Conservation (phyloP, 1,284 basidiomycete species). For the Volvariella volvacea region DNA sequence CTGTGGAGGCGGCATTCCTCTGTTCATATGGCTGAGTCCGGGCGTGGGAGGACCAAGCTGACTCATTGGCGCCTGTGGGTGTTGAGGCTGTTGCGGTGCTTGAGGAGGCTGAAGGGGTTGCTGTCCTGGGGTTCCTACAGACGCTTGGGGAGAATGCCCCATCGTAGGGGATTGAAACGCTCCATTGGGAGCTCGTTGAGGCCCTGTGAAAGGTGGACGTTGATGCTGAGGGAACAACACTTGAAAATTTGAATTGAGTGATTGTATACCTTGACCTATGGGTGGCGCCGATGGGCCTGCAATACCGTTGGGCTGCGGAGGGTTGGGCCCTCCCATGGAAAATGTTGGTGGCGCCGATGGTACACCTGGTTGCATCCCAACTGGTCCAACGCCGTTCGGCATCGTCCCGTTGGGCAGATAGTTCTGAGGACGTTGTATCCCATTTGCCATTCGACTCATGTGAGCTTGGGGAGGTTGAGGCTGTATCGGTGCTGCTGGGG, state of each 20-base stretch:
- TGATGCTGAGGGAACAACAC: conserved; percentile 12
- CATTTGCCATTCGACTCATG: conserved; percentile 14
- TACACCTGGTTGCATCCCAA: conserved; percentile 7
- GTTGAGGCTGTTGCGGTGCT: conserved; percentile 20
- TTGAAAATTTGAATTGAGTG: conserved; percentile 14
- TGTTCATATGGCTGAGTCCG: conserved; percentile 37
- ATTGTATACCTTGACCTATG: conserved; percentile 14
- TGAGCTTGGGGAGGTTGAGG: conserved; percentile 16
- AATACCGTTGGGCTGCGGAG: conserved; percentile 35
- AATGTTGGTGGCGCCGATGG: conserved; percentile 7
- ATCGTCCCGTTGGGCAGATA: conserved; percentile 14
- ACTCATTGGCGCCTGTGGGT: conserved; percentile 37
- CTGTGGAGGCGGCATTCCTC: conserved; percentile 46
- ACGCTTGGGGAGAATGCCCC: conserved; percentile 20
- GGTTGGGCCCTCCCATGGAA: conserved; percentile 17
- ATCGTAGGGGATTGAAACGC: conserved; percentile 26
- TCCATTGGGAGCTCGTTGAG: conserved; percentile 22
- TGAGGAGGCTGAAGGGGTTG: conserved; percentile 16
- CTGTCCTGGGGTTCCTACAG: conserved; percentile 13
- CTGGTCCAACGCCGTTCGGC: conserved; percentile 15
- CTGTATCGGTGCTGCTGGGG: conserved; percentile 15
- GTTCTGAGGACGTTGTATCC: conserved; percentile 11
- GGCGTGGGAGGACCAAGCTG: conserved; percentile 42
- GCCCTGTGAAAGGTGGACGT: conserved; percentile 8
- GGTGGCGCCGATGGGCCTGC: conserved; percentile 27